A percentile compares a stretch with the other conserved stretches of the same genome.
Conservation (phyloP, 805 yeast species). For the Yarrowia deformans region DNA sequence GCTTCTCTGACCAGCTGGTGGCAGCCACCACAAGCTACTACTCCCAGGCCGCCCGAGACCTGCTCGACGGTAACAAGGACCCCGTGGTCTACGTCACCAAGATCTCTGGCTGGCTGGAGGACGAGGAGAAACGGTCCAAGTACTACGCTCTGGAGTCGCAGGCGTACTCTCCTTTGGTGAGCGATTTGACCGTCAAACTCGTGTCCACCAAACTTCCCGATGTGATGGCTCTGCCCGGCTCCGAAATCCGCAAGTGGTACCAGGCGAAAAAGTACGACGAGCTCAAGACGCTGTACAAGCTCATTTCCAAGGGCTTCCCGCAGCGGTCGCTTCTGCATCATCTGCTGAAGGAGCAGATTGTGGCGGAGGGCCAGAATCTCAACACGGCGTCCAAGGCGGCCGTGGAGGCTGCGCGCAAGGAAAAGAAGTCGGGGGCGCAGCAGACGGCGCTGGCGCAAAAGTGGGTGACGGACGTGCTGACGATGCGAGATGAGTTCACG, state of each 20-base stretch:
- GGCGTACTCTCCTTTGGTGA: conserved; percentile 64
- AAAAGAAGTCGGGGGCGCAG: conserved; percentile 39
- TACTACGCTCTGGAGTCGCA: conserved; percentile 59
- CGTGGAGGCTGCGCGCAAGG: conserved; percentile 41
- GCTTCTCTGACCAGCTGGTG: conserved; percentile 72
- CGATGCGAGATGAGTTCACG: conserved; percentile 60
- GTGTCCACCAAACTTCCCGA: conserved; percentile 63
- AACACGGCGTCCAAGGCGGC: conserved; percentile 45
- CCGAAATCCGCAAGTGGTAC: conserved; percentile 69
- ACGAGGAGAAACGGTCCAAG: conserved; percentile 65
- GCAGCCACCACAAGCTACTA: conserved; percentile 65
- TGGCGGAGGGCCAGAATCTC: conserved; percentile 56
- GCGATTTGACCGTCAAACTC: conserved; percentile 55
- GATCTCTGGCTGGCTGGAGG: conserved; percentile 61
- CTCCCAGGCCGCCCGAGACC: conserved; percentile 55
- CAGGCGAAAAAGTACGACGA: conserved; percentile 55
- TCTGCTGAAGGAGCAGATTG: conserved; percentile 58
- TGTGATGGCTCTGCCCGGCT: conserved; percentile 60
- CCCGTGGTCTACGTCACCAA: conserved; percentile 65
- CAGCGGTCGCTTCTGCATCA: conserved; percentile 59
- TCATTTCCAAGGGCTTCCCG: conserved; percentile 62
- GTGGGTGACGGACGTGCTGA: conserved; percentile 70
- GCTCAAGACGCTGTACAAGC: conserved; percentile 57
- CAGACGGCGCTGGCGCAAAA: conserved; percentile 64
- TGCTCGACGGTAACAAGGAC: conserved; percentile 53